A percentile compares a stretch with the other conserved stretches of the same genome.
Evolutionary conservation across 2,329 filamentous ascomycete genomes (phyloP).

Genomic region (Colletotrichum limetticola): DNA sequence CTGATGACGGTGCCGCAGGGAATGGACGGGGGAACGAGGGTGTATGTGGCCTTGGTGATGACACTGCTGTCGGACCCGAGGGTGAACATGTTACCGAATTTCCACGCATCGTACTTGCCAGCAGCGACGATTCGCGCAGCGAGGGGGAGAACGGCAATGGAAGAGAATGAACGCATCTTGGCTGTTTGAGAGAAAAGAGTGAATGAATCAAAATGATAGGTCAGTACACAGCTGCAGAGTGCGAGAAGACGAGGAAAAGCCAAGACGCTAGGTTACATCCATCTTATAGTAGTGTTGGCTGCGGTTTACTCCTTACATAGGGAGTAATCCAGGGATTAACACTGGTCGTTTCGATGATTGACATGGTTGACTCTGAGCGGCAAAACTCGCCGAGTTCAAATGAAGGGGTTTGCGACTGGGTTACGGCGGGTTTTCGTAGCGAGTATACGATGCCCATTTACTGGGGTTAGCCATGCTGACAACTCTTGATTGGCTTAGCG

Average conservation of each 20-base stretch:
- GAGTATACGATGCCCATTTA: neutral
- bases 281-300: neutral
- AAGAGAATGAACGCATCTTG: constrained; percentile 7
- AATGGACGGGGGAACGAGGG: no score
- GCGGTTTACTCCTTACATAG: no score
- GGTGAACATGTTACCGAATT: constrained; percentile 24
- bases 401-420: constrained; percentile 1
- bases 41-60: no score
- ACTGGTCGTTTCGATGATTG: no score
- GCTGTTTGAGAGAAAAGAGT: constrained; percentile 2
- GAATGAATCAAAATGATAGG: neutral
- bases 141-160: constrained; percentile 1
- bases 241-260: neutral
- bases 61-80: no score
- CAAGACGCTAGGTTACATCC: constrained; percentile 7
- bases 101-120: constrained; percentile 16
- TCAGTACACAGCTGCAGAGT: no score
- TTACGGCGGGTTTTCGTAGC: constrained; percentile 10
- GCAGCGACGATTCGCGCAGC: constrained; percentile 12
- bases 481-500: no score
- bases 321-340: no score
- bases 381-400: constrained; percentile 4
- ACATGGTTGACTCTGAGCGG: neutral
- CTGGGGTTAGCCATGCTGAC: no score
- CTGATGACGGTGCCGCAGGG: no score